Base-by-base conservation (phyloP, 306 rosid genomes). In the Comarum palustre region DNA sequence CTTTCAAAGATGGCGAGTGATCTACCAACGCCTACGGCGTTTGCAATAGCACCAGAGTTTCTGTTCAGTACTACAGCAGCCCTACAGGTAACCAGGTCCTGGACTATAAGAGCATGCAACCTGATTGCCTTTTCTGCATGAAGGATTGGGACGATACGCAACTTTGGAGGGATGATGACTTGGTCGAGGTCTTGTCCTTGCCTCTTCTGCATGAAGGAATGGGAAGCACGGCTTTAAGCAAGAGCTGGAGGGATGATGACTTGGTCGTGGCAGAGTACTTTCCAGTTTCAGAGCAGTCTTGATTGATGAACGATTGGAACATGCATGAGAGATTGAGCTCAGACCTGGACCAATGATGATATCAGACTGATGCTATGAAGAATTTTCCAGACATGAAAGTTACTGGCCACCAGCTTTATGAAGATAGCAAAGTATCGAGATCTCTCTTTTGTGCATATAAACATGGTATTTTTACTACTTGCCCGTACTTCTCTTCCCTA, bases 141-240 rank as follows among this genome's bases (percentile, higher is more conserved):
- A 58, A 42, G 66, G 68, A 72, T 41, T 58, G 54, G 41, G 52
- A 54, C 38, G 54, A 72, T 58, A 55, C 42, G 41, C 13, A 16
- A 42, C 42, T 57, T 58, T 59, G 43, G 55, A 58, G 8, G 1
- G 42, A 59, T 27, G 41, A 27, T 59, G 67, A 72, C 4, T 39
- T 38, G 42, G 10, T 38, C 42, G 42, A 38, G 42, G 42, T 38
- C 42, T 38, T 38, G 42, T 38, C 9, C 42, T 38, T 6, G 42
- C 42, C 10, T 6, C 8, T 38, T 38, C 42, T 38, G 42, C 42
- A 39, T 39, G 42, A 39, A 8, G 42, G 42, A 39, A 1, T 8
- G 42, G 42, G 42, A 38, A 38, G 42, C 2, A 6, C 42, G 39
- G 6, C 39, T 34, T 34, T 5, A 6, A 34, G 39, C n/a, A n/a